A percentile compares a stretch with the other conserved stretches of the same genome.
phyloP scores from a whole-genome alignment of 371 early-diverging fungal genomes.

The Apophysomyces sp. region DNA sequence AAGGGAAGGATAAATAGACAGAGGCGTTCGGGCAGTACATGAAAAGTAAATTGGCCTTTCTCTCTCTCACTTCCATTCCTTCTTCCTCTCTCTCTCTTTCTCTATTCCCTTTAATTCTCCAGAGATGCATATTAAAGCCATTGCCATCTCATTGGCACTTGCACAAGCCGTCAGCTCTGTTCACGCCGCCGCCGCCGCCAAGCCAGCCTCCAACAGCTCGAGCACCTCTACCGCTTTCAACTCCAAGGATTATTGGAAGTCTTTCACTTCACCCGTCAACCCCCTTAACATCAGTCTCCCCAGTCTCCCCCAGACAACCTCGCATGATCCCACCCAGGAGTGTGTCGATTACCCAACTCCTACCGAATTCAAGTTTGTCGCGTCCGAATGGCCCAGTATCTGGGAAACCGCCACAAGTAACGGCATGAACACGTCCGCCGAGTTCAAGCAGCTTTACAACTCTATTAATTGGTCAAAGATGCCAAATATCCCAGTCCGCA shows the following conservation, averaged over 20 bases:
- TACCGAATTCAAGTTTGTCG: slow-evolving; percentile 9
- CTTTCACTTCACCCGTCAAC: slow-evolving; percentile 18
- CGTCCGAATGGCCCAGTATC: slow-evolving; percentile 24
- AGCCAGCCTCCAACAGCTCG: slow-evolving; percentile 10
- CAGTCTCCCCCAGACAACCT: slow-evolving; percentile 41
- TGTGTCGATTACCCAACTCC: slow-evolving; percentile 21
- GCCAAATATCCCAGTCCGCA: slow-evolving; percentile 31
- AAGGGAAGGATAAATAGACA: background rate
- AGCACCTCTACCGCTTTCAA: slow-evolving; percentile 9
- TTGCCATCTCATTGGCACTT: slow-evolving; percentile 24
- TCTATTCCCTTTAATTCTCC: background rate
- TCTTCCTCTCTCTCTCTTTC: slow-evolving; percentile 4
- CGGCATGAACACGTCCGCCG: slow-evolving; percentile 29
- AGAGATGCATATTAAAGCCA: slow-evolving; percentile 26
- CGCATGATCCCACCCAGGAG: slow-evolving; percentile 23
- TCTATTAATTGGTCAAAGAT: slow-evolving; percentile 45
- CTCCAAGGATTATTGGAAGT: slow-evolving; percentile 20
- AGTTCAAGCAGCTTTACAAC: slow-evolving; percentile 26
- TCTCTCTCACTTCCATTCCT: slow-evolving; percentile 8
- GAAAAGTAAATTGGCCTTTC: background rate
- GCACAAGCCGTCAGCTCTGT: slow-evolving; percentile 10
- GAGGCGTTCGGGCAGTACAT: background rate
- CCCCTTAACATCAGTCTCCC: slow-evolving; percentile 35
- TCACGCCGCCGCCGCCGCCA: background rate
- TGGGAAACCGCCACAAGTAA: slow-evolving; percentile 33